phyloP scores from a whole-genome alignment of 768 basidiomycete species.

The Suillus paluster region DNA sequence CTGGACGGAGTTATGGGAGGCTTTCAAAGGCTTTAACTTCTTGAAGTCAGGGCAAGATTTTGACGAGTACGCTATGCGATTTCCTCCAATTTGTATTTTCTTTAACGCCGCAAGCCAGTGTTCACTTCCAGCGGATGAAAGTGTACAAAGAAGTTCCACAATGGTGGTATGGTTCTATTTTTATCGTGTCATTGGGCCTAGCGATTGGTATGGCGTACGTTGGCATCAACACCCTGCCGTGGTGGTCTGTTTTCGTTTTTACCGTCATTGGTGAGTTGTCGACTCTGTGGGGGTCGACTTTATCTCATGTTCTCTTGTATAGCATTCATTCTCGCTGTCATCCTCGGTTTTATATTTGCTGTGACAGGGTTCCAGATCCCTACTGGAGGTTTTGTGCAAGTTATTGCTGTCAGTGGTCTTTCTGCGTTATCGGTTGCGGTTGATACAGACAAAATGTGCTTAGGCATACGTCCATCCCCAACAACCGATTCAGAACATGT shows the following conservation, averaged over 20 bases:
- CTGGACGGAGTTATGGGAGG: constrained; percentile 46
- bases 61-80: constrained; percentile 2
- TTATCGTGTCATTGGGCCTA: constrained; percentile 49
- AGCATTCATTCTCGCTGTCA: constrained; percentile 39
- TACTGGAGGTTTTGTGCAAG: constrained; percentile 18
- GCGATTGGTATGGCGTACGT: constrained; percentile 53
- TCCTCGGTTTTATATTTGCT: constrained; percentile 42
- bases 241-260: constrained; percentile 58
- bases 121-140: constrained; percentile 46
- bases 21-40: constrained; percentile 22
- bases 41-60: constrained; percentile 29
- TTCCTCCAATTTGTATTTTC: neutral
- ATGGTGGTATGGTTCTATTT: constrained; percentile 53
- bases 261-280: constrained; percentile 38
- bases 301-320: constrained; percentile 18
- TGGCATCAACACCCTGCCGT: constrained; percentile 49
- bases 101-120: neutral
- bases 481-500: constrained; percentile 42
- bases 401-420: constrained; percentile 18
- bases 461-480: constrained; percentile 32
- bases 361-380: constrained; percentile 19
- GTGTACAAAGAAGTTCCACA: constrained; percentile 58
- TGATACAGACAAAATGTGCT: constrained; percentile 15
- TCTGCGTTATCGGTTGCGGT: neutral
- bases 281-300: constrained; percentile 16